Percentiles rank a stretch among this genome's conserved stretches.
These are phyloP conservation scores for Annulohypoxylon nitens DNA, from an alignment of 495 filamentous ascomycete species.

Conservation along the genomic window DNA sequence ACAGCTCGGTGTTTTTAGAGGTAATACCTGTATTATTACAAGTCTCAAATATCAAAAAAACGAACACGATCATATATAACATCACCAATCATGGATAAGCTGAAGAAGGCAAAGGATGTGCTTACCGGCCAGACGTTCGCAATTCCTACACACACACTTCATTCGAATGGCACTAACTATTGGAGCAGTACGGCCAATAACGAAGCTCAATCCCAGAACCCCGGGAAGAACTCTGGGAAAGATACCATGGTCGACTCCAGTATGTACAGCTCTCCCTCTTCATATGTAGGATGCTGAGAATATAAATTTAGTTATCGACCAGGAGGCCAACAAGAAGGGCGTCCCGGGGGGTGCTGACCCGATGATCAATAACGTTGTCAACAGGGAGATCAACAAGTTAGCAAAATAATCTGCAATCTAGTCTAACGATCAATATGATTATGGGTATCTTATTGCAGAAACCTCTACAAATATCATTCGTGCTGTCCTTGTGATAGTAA, in stretches of 20 bases:
- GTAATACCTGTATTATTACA: background rate
- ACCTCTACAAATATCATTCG: background rate
- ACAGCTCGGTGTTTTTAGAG: background rate
- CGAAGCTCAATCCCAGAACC: conserved; percentile 49
- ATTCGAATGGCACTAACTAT: conserved; percentile 16
- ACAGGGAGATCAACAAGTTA: background rate
- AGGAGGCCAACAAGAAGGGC: conserved; percentile 51
- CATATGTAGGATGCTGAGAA: conserved; percentile 5
- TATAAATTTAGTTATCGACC: conserved; percentile 37
- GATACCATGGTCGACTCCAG: conserved; percentile 52
- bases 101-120: conserved; percentile 49
- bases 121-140: conserved; percentile 46
- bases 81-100: conserved; percentile 25
- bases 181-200: conserved; percentile 49
- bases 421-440: background rate
- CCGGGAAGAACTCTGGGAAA: conserved; percentile 46
- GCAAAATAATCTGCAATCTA: background rate
- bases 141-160: background rate
- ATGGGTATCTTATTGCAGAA: background rate
- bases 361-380: background rate
- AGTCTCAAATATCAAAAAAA: background rate
- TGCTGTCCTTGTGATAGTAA: no score
- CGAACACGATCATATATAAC: background rate
- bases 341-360: conserved; percentile 11
- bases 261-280: conserved; percentile 8